These are phyloP conservation scores for Meira nashicola DNA, from an alignment of 1,284 basidiomycete genomes.

Conservation along the genomic window DNA sequence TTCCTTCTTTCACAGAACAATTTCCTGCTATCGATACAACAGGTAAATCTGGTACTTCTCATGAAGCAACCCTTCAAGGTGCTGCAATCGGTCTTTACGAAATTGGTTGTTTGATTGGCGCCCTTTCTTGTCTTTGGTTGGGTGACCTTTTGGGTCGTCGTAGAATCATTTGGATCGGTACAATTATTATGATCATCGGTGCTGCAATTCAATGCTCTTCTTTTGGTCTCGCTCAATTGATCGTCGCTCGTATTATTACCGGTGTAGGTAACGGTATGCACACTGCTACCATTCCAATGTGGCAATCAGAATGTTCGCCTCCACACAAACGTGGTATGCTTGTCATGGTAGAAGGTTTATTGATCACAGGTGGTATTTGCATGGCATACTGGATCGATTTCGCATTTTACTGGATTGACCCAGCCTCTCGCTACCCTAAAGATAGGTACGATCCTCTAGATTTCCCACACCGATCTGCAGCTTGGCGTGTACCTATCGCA, in stretches of 20 bases:
- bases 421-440: conserved; percentile 7
- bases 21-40: conserved; percentile 44
- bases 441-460: not conserved
- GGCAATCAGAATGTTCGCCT: conserved; percentile 48
- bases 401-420: conserved; percentile 38
- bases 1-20: conserved; percentile 27
- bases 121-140: conserved; percentile 44
- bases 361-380: conserved; percentile 31
- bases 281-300: conserved; percentile 50
- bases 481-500: conserved; percentile 47
- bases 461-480: conserved; percentile 15
- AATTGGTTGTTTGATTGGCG: conserved; percentile 45
- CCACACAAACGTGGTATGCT: conserved; percentile 49
- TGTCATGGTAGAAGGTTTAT: conserved; percentile 49
- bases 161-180: conserved; percentile 46
- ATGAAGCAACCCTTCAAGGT: conserved; percentile 36
- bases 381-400: conserved; percentile 48
- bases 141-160: conserved; percentile 46
- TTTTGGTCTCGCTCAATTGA: conserved; percentile 35
- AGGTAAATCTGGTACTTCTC: conserved; percentile 16
- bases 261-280: conserved; percentile 52
- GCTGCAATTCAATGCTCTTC: conserved; percentile 30
- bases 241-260: conserved; percentile 44
- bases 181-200: conserved; percentile 36
- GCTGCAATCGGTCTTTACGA: conserved; percentile 48